Evolutionary conservation across 2,329 filamentous ascomycete genomes (phyloP), one percentile per base, ranked within the genome.

Genomic region (Sclerotinia borealis): DNA sequence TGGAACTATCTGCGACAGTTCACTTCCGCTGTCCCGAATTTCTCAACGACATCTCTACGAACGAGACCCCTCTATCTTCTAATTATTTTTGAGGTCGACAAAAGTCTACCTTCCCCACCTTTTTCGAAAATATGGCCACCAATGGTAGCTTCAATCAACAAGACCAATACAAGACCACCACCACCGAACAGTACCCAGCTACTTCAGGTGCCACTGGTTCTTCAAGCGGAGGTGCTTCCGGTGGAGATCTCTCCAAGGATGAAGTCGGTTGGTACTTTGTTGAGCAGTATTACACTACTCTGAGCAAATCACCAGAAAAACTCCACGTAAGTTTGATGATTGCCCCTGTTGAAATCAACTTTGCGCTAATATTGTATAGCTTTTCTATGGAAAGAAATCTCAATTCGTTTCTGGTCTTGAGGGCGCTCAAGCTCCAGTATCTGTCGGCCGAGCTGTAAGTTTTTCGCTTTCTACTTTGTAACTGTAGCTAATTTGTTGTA

Each of bases 201-300:
- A 75, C 72, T 58, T 71, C 72, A 48, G 70, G 68, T 61, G 60
- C 72, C 41, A 59, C 69, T 61, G 70, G 71, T 36, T 65, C 72
- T 17, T 68, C 65, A 50, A 68, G 65, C 51, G 72, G 69, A 71
- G 74, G 73, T 67, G 72, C 72, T 63, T 79, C 76, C 72, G 79
- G 74, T 74, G 56, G 54, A 34, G 81, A 83, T 71, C 78, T 86
- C 47, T 81, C 83, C 72, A 97, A 96, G 81, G 92, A 96, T 76
- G 92, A 98, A 80, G 92, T 99, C 70, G 95, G 92, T 78, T 99
- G 95, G 95, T 98, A 93, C 81, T 99, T 99, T 72, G 95, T 99
- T 64, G 93, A 98, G 84, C 92, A 96, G 79, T 99, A 97, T 83
- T 99, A 99, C 80, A 98, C 91, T 71, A 99, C 92, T 67, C 81